A percentile compares a stretch with the other conserved stretches of the same genome.
Evolutionary conservation across 2,329 filamentous ascomycete genomes (phyloP).

Genomic region (Xylaria sp.): DNA sequence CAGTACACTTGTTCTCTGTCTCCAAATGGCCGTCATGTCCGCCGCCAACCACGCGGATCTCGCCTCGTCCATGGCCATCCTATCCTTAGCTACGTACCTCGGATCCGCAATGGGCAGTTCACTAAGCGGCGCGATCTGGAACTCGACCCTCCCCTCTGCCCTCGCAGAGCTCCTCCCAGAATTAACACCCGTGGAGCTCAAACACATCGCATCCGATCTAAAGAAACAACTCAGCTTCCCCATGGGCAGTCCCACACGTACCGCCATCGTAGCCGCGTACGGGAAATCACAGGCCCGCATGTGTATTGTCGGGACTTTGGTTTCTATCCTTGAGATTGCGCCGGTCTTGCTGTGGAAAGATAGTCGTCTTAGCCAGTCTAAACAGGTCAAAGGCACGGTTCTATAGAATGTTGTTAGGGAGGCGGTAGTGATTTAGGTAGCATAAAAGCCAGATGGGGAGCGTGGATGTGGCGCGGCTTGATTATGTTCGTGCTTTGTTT

Average conservation of each 20-base stretch:
- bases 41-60: conserved; percentile 50
- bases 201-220: conserved; percentile 30
- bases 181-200: conserved; percentile 24
- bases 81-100: conserved; percentile 35
- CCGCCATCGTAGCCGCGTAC: conserved; percentile 34
- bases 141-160: conserved; percentile 33
- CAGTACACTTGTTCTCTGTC: conserved; percentile 47
- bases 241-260: conserved; percentile 30
- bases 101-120: conserved; percentile 39
- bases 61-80: conserved; percentile 43
- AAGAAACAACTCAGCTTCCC: conserved; percentile 34
- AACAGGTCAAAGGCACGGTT: conserved; percentile 33
- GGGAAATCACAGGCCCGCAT: conserved; percentile 34
- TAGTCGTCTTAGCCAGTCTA: conserved; percentile 29
- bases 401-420: conserved; percentile 18
- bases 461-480: not conserved
- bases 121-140: conserved; percentile 42
- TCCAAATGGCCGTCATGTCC: conserved; percentile 55
- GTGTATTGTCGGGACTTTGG: conserved; percentile 32
- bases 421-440: too few relatives aligned
- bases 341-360: conserved; percentile 33
- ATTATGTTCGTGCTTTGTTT: not conserved
- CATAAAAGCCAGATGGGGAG: too few relatives aligned
- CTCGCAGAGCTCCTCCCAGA: conserved; percentile 28
- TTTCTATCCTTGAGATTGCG: conserved; percentile 30